Percentiles rank a stretch among this genome's conserved stretches.
phyloP scores from a whole-genome alignment of 1,284 basidiomycete genomes.

The Papiliotrema laurentii region DNA sequence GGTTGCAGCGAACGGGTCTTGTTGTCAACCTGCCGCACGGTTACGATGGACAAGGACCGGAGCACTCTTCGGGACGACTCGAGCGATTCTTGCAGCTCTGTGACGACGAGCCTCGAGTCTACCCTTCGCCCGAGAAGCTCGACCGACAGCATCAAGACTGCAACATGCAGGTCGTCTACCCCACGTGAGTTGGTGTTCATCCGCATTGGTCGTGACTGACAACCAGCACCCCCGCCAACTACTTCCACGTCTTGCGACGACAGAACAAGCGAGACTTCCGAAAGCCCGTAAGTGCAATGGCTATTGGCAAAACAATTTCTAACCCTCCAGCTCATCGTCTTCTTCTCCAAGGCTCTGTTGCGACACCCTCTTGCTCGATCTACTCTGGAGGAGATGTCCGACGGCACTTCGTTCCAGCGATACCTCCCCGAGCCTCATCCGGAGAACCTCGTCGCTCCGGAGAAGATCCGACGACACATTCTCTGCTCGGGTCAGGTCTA shows the following conservation, averaged over 20 bases:
- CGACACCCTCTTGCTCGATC: conserved; percentile 91
- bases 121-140: conserved; percentile 82
- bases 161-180: conserved; percentile 98
- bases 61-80: conserved; percentile 93
- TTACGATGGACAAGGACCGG: conserved; percentile 98
- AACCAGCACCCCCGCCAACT: conserved; percentile 78
- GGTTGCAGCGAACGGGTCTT: conserved; percentile 91
- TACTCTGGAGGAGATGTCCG: conserved; percentile 77
- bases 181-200: conserved; percentile 59
- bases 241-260: conserved; percentile 91
- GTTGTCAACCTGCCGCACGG: conserved; percentile 93
- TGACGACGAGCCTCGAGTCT: conserved; percentile 92
- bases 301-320: not conserved
- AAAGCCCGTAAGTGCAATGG: conserved; percentile 57
- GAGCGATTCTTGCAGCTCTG: conserved; percentile 98
- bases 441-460: conserved; percentile 66
- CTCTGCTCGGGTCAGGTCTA: conserved; percentile 92
- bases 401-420: conserved; percentile 85
- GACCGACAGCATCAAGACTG: conserved; percentile 97
- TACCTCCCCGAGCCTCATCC: conserved; percentile 83
- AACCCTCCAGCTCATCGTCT: conserved; percentile 65
- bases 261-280: conserved; percentile 95
- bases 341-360: conserved; percentile 94
- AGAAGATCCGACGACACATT: conserved; percentile 87
- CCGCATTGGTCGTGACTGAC: conserved; percentile 15